Evolutionary conservation across 2,329 filamentous ascomycete genomes (phyloP).

Genomic region (Didymella arachidicola): DNA sequence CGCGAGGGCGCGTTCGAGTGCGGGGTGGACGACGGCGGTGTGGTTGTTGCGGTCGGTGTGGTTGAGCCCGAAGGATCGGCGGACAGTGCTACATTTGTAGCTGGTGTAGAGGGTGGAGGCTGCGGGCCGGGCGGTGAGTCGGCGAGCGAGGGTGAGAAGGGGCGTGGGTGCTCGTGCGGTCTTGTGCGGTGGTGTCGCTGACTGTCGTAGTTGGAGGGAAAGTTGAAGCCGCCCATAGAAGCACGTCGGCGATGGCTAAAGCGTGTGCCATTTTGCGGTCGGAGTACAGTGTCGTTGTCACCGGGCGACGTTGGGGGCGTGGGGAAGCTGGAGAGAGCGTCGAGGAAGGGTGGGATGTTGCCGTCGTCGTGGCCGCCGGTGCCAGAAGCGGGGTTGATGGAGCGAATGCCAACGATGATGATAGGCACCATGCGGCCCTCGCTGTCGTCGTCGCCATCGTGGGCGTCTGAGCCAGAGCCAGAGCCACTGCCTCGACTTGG

Average conservation of each 20-base stretch:
- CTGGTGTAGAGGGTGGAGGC: slow-evolving; percentile 70
- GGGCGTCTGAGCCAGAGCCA: slow-evolving; percentile 27
- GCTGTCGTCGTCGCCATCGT: slow-evolving; percentile 50
- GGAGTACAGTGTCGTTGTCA: slow-evolving; percentile 60
- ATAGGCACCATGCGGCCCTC: slow-evolving; percentile 70
- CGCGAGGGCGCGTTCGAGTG: slow-evolving; percentile 49
- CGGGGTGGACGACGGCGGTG: slow-evolving; percentile 46
- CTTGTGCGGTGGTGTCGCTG: slow-evolving; percentile 60
- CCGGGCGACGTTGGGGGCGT: slow-evolving; percentile 55
- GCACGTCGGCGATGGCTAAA: slow-evolving; percentile 62
- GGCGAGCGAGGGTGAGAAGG: slow-evolving; percentile 55
- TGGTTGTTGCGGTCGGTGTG: slow-evolving; percentile 45
- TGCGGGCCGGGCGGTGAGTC: slow-evolving; percentile 66
- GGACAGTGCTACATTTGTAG: slow-evolving; percentile 63
- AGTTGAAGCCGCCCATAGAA: slow-evolving; percentile 63
- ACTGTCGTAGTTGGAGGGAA: slow-evolving; percentile 60
- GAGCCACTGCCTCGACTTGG: slow-evolving; percentile 38
- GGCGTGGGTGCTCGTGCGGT: slow-evolving; percentile 52
- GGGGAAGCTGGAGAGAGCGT: slow-evolving; percentile 59
- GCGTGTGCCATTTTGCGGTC: slow-evolving; percentile 63
- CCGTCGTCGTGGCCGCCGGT: slow-evolving; percentile 53
- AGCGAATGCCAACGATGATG: slow-evolving; percentile 73
- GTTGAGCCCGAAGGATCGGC: slow-evolving; percentile 62
- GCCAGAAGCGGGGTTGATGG: slow-evolving; percentile 64
- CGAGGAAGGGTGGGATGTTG: slow-evolving; percentile 59